Conservation (phyloP, 257 asterid species). For the Avicennia marina region DNA sequence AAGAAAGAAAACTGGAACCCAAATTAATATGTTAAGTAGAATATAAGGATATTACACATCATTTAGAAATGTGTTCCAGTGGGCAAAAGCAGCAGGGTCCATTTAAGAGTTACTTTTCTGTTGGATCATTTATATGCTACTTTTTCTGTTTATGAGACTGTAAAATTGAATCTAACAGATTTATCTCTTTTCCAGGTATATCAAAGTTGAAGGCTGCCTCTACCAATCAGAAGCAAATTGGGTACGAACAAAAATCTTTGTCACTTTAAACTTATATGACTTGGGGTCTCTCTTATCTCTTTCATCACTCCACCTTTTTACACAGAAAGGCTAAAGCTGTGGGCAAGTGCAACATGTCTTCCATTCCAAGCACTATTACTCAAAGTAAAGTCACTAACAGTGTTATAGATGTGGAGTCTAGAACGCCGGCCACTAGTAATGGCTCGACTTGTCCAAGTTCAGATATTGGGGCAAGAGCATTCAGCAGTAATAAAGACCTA, state of each 20-base stretch:
- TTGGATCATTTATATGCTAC: not conserved
- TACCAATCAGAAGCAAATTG: conserved; percentile 43
- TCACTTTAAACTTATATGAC: conserved; percentile 6
- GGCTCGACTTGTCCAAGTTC: conserved; percentile 21
- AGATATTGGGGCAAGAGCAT: conserved; percentile 23
- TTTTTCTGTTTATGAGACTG: not conserved
- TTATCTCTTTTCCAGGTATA: conserved; percentile 33
- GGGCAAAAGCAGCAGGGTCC: too few species aligned
- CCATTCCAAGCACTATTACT: conserved; percentile 26
- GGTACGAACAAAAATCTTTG: conserved; percentile 36
- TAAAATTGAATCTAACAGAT: conserved; percentile 17
- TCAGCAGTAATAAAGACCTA: conserved; percentile 14
- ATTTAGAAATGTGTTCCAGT: too few species aligned
- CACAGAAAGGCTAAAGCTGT: conserved; percentile 82
- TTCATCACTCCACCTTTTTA: conserved; percentile 13
- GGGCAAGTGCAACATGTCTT: conserved; percentile 36
- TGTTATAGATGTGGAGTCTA: conserved; percentile 25
- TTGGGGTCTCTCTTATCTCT: conserved; percentile 9
- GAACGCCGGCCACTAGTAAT: conserved; percentile 29
- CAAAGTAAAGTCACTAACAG: conserved; percentile 29
- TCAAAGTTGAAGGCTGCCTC: conserved; percentile 43
- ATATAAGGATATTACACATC: not conserved
- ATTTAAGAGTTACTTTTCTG: not conserved
- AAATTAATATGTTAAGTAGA: not conserved
- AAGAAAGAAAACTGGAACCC: not conserved